Base-by-base conservation (phyloP, 2,329 filamentous ascomycete genomes). In the Beauveria australis region DNA sequence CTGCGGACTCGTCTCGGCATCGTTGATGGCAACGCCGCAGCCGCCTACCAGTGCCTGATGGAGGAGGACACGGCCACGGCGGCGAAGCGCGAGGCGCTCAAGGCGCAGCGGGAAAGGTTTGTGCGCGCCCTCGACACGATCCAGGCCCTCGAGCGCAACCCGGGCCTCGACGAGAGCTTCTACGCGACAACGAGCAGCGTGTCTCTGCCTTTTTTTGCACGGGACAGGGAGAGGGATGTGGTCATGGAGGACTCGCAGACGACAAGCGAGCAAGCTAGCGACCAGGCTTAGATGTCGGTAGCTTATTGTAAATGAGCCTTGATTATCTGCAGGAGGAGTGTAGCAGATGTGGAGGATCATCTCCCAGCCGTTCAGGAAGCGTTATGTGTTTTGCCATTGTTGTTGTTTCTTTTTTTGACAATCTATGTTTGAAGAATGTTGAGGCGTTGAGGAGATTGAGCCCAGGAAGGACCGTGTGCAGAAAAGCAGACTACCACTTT, bases 51-150 rank as follows among this genome's bases (percentile, higher is more conserved):
- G 56, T 70, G 68, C 19, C 71, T 81, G 5, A 81, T 82, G 79
- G 78, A 76, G 24, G 79, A 82, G 59, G 78, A 81, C 57, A 67
- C 71, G 2, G 68, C 66, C 0, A 81, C 76, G 0, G 79, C 79
- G 0, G 64, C 64, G 5, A 71, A 69, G 54, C 71, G 79, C 1
- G 72, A 76, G 33, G 71, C 68, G 12, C 72, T 81, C 37, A 79
- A 77, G 64, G 65, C 66, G 2, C 77, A 80, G 62, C 71, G 71
- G 53, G 70, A 73, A n/a, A 81, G 79, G 66, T 78, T 81, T 54
- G 68, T 70, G n/a, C 73, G 72, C 52, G 79, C 79, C 0, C 71
- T 81, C 59, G 68, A 70, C 24, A 79, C 76, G 41, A 82, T 82
- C 56, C 72, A 74, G 37, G 66, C 69, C 3, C 71, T 81, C 12